A percentile compares a stretch with the other conserved stretches of the same genome.
Conservation (phyloP, 192 early-diverging fungal species). For the Coemansia sp. region DNA sequence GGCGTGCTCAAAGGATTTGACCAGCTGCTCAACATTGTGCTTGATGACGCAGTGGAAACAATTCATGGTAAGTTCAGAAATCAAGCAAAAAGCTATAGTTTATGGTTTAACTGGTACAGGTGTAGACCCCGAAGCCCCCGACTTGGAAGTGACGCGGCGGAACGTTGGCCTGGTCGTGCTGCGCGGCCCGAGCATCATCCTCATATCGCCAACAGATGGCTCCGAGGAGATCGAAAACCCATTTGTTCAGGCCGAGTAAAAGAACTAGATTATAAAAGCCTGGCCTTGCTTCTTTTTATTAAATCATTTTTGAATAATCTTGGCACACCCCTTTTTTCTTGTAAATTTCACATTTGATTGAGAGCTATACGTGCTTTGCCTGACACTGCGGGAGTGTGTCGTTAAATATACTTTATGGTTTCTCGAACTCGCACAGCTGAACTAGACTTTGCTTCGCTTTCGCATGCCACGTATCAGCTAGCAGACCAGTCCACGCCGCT, state of each 20-base stretch:
- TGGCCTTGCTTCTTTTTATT: not conserved
- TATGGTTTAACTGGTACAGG: too few relatives aligned
- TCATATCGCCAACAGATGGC: slow-evolving; percentile 89
- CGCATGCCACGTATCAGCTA: slow-evolving; percentile 29
- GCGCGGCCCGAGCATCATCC: slow-evolving; percentile 84
- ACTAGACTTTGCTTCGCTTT: slow-evolving; percentile 33
- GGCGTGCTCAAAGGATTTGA: slow-evolving; percentile 92
- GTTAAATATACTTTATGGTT: slow-evolving; percentile 21
- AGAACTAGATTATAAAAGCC: too few relatives aligned
- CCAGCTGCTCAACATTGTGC: slow-evolving; percentile 87
- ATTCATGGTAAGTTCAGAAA: slow-evolving; percentile 58
- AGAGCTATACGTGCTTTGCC: too few relatives aligned
- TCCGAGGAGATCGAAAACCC: slow-evolving; percentile 90
- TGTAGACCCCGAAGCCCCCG: slow-evolving; percentile 27
- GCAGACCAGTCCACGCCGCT: slow-evolving; percentile 24
- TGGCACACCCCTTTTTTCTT: not conserved
- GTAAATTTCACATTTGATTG: not conserved
- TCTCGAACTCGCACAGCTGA: slow-evolving; percentile 21
- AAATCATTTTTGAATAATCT: not conserved
- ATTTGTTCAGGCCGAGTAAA: slow-evolving; percentile 61
- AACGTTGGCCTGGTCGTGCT: slow-evolving; percentile 83
- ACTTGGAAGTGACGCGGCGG: slow-evolving; percentile 55
- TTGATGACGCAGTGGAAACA: slow-evolving; percentile 88
- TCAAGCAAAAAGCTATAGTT: not conserved
- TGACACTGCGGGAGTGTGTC: not conserved